Evolutionary conservation across 805 yeast species (phyloP).

Genomic region (Suhomyces prunicola): DNA sequence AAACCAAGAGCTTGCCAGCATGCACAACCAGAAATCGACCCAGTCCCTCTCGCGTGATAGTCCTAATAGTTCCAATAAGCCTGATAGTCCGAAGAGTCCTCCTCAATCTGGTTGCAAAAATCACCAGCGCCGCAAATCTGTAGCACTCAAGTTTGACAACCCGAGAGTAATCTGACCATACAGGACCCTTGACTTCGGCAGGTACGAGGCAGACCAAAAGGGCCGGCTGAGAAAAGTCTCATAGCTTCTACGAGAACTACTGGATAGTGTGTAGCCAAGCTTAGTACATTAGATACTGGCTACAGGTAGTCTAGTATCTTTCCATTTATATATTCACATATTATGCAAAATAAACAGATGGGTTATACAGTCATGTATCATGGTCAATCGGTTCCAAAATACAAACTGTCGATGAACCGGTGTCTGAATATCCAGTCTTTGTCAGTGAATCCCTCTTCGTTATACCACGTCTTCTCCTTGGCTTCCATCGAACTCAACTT

Average conservation of each 20-base stretch:
- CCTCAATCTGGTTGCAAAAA: constrained; percentile 12
- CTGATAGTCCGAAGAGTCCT: background rate
- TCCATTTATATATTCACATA: too few species aligned
- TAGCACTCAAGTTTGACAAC: constrained; percentile 44
- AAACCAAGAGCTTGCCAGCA: constrained; percentile 2
- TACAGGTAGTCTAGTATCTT: too few species aligned
- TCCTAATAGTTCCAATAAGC: too few species aligned
- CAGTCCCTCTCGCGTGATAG: background rate
- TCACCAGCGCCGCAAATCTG: constrained; percentile 45
- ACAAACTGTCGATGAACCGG: constrained; percentile 70
- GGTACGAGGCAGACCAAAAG: background rate
- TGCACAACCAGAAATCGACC: background rate
- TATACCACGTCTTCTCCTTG: constrained; percentile 21
- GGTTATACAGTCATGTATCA: too few species aligned
- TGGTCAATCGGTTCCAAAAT: constrained; percentile 78
- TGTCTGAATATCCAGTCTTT: constrained; percentile 58
- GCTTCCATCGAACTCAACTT: constrained; percentile 46
- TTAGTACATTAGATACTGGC: too few species aligned
- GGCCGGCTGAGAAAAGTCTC: too few species aligned
- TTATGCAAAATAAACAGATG: too few species aligned
- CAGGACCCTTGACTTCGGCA: too few species aligned
- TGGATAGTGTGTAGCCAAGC: too few species aligned
- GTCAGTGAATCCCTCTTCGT: constrained; percentile 42
- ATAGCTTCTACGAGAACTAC: too few species aligned
- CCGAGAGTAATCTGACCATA: constrained; percentile 20